Base-by-base conservation (phyloP, 208 protist species). In the Trypanosoma congolense region DNA sequence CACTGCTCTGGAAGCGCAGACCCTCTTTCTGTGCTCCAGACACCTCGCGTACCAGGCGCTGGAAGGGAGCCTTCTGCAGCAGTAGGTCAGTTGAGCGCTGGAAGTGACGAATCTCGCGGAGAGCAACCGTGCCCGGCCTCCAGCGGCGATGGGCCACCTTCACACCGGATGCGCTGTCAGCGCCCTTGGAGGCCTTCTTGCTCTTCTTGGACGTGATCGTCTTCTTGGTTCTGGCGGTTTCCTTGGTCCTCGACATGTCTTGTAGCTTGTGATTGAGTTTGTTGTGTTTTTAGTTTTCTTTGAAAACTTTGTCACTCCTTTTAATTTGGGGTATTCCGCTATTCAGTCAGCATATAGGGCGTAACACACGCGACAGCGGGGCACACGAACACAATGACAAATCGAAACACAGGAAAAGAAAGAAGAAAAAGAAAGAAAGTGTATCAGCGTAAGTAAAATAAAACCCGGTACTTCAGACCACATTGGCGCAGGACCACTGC, bases 61-160 rank as follows among this genome's bases (percentile, higher is more conserved):
- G 84, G 82, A 96, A 96, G 31, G 87, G 79, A 3, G 82, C 63
- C 67, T 88, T 90, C 55, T 88, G 70, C 48, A 96, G 90, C 45
- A 96, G 80, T 52, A 96, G 83, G 59, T 93, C 83, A 25, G 86
- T 93, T 53, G 64, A 73, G 68, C 84, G 83, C 74, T 91, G 83
- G 78, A 82, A 91, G 45, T 63, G 70, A 54, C 94, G 76, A 80
- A 99, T 99, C 83, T 99, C 98, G 71, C 96, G 85, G 48, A 99
- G 89, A 30, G 98, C 98, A 29, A 98, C 96, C 18, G 96, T 98
- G 66, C 98, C 97, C 57, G 96, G 98, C 61, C 95, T 77, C 90
- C 93, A 98, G 67, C 69, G 74, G 57, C 97, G 73, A 66, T 98
- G 97, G 40, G 96, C 90, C 85, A 98, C 97, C 90, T 99, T 98